phyloP scores from a whole-genome alignment of 345 rosid genomes.

The Sonneratia alba region DNA sequence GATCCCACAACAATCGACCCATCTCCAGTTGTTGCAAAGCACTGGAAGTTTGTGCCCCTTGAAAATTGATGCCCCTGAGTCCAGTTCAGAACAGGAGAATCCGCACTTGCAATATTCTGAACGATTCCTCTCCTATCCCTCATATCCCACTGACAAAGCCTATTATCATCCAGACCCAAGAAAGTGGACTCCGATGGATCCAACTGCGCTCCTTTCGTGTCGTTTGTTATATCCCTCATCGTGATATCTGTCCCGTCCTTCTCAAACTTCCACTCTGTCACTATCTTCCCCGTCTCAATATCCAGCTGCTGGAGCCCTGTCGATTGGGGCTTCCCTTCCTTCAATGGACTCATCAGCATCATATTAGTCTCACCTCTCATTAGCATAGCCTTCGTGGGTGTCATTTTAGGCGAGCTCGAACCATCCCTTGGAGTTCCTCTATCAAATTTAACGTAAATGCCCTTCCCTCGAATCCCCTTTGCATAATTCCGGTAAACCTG shows the following conservation, averaged over 20 bases:
- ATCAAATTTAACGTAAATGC: constrained; percentile 55
- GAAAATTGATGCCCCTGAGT: constrained; percentile 92
- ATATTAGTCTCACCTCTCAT: constrained; percentile 94
- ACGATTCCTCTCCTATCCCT: constrained; percentile 78
- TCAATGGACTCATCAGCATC: constrained; percentile 92
- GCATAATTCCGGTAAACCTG: constrained; percentile 68
- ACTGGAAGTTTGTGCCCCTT: constrained; percentile 87
- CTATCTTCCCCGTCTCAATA: constrained; percentile 79
- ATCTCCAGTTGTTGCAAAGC: constrained; percentile 89
- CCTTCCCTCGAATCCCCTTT: constrained; percentile 76
- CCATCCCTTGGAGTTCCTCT: constrained; percentile 25
- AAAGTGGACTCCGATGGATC: constrained; percentile 92
- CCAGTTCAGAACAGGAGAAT: constrained; percentile 75
- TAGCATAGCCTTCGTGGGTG: constrained; percentile 74
- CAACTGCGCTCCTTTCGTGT: constrained; percentile 75
- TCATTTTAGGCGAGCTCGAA: constrained; percentile 23
- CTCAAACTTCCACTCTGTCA: constrained; percentile 81
- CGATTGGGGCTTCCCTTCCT: constrained; percentile 59
- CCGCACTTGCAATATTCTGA: constrained; percentile 46
- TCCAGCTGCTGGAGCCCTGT: constrained; percentile 76
- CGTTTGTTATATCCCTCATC: constrained; percentile 81
- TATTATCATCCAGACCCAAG: constrained; percentile 85
- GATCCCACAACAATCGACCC: constrained; percentile 93
- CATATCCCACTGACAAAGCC: constrained; percentile 98
- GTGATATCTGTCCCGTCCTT: constrained; percentile 82